A percentile compares a stretch with the other conserved stretches of the same genome.
phyloP scores from a whole-genome alignment of 441 rosid genomes.

The Pelargonium exstipulatum region DNA sequence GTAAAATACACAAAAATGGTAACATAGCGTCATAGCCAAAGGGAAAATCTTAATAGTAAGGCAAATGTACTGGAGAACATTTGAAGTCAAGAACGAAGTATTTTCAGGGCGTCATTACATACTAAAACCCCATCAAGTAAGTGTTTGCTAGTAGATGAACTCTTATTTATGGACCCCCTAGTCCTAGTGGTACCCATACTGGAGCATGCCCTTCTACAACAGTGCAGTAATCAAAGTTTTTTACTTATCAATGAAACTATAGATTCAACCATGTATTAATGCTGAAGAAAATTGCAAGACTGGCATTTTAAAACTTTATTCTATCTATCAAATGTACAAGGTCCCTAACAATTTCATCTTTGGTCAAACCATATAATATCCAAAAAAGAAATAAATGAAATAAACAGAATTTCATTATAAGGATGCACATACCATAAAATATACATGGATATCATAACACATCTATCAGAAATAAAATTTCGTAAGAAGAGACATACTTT shows the following conservation, averaged over 20 bases:
- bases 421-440: conserved; percentile 3
- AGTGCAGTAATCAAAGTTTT: too few species aligned
- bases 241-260: too few species aligned
- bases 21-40: too few species aligned
- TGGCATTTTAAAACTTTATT: too few species aligned
- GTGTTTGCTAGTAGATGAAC: too few species aligned
- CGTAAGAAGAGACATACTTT: conserved; percentile 41
- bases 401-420: background rate
- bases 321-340: too few species aligned
- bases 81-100: background rate
- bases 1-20: background rate
- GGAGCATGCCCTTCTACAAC: too few species aligned
- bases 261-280: too few species aligned
- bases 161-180: too few species aligned
- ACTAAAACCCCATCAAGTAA: too few species aligned
- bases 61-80: background rate
- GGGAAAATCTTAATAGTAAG: background rate
- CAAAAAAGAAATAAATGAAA: background rate
- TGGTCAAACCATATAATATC: background rate
- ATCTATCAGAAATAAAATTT: background rate
- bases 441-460: background rate
- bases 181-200: too few species aligned
- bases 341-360: background rate
- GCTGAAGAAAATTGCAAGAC: too few species aligned
- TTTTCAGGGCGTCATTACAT: background rate